Evolutionary conservation across 306 rosid species (phyloP), one percentile per base, ranked within the genome.

Genomic region (Quercus glauca): DNA sequence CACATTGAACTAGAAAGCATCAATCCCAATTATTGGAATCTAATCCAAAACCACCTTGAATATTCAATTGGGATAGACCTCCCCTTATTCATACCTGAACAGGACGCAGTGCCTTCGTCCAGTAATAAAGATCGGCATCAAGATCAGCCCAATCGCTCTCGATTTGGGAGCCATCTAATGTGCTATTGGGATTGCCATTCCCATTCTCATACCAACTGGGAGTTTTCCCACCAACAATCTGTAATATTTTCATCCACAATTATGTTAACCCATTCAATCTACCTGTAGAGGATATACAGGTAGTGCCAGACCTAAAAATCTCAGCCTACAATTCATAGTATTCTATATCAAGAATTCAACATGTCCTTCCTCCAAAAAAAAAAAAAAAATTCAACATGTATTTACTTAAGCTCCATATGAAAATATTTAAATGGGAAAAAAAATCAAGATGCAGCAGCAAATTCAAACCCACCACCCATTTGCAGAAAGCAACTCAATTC

Each of bases 41-140:
- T 37, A 20, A 43, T 59, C 31, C 31, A 64, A 28, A 13, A 77
- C 28, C 71, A 70, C 18, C 61, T 41, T 29, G 15, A 12, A 55
- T 56, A 21, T 71, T 37, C 79, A 71, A 58, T 37, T 43, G 56
- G 37, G 45, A 76, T 29, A 53, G 15, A 55, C 25, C 14, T 75
- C 31, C 73, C 13, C 52, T 70, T 73, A 52, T 17, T 43, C 83
- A 35, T 60, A 94, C 99, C 95, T 94, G 99, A 81, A 92, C 97
- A 12, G 97, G 97, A 65, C 94, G 94, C 55, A 92, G 84, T 25
- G 84, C 74, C 89, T 91, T 91, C 41, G 96, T 90, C 99, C 99
- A 94, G 88, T 90, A 83, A 78, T 88, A 85, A 88, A 94, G 92
- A 87, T 92, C 97, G 75, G 88, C 49, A 35, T 94, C 93, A 80